phyloP scores from a whole-genome alignment of 768 basidiomycete species.

The Clathrus columnatus region DNA sequence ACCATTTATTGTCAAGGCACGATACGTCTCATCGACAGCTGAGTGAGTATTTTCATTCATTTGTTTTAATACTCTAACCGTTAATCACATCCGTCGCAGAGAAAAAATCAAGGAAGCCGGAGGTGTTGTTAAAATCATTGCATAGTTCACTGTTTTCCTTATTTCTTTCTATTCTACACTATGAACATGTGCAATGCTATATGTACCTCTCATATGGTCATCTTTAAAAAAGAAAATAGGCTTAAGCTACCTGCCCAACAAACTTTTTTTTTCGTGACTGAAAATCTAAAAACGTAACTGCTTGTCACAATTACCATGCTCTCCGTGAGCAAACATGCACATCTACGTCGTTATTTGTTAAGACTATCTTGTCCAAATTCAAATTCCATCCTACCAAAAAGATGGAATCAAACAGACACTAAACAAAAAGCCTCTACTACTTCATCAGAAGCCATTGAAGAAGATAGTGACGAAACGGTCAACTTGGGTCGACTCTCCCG shows the following conservation, averaged over 20 bases:
- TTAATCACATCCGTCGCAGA: slow-evolving; percentile 24
- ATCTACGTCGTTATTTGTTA: too few relatives aligned
- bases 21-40: slow-evolving; percentile 83
- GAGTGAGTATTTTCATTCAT: slow-evolving; percentile 47
- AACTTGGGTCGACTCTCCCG: slow-evolving; percentile 20
- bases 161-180: slow-evolving; percentile 14
- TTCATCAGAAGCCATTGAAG: background rate
- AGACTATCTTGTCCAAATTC: background rate
- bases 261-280: background rate
- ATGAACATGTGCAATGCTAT: slow-evolving; percentile 5
- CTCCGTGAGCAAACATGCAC: background rate
- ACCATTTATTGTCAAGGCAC: slow-evolving; percentile 97
- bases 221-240: background rate
- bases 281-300: too few relatives aligned
- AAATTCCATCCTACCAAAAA: background rate
- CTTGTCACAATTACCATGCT: background rate
- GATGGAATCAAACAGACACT: background rate
- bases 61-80: background rate
- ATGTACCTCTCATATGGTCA: background rate
- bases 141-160: slow-evolving; percentile 38
- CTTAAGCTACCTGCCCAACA: background rate
- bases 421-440: background rate
- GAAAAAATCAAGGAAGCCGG: slow-evolving; percentile 88
- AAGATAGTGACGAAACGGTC: background rate
- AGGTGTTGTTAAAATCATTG: slow-evolving; percentile 87